Conservation (phyloP, 2,329 filamentous ascomycete species). For the Aspergillus niger region DNA sequence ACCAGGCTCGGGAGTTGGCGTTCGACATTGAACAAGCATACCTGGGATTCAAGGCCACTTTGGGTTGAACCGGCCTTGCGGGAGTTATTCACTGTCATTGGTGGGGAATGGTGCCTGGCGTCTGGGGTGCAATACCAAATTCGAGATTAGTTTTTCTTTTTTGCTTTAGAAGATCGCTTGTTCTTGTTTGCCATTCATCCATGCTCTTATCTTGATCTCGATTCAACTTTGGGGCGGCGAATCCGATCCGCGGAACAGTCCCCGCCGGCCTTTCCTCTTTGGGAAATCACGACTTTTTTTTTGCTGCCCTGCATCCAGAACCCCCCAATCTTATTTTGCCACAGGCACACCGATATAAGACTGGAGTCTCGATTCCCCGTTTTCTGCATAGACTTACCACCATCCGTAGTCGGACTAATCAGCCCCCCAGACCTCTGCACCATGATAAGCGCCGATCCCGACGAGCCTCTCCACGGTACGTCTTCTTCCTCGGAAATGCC, state of each 20-base stretch:
- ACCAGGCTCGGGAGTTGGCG: slow-evolving; percentile 84
- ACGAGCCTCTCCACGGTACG: slow-evolving; percentile 44
- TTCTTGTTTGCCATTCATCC: background rate
- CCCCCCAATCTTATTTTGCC: slow-evolving; percentile 20
- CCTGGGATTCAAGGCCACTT: slow-evolving; percentile 82
- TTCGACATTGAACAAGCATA: slow-evolving; percentile 95
- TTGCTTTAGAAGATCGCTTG: slow-evolving; percentile 1
- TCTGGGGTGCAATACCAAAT: slow-evolving; percentile 17
- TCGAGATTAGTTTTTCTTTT: background rate
- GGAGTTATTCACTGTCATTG: background rate
- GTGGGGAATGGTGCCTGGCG: slow-evolving; percentile 14
- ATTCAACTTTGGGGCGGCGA: slow-evolving; percentile 18
- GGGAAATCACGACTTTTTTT: slow-evolving; percentile 34
- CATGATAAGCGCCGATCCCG: slow-evolving; percentile 39
- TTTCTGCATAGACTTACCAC: slow-evolving; percentile 5
- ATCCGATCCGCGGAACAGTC: slow-evolving; percentile 30
- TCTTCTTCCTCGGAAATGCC: slow-evolving; percentile 14
- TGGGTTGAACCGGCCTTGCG: slow-evolving; percentile 51
- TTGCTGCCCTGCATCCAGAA: slow-evolving; percentile 24
- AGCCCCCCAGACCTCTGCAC: slow-evolving; percentile 9
- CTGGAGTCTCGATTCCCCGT: background rate
- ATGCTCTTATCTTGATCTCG: slow-evolving; percentile 4
- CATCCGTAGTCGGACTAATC: slow-evolving; percentile 3
- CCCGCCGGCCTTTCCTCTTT: slow-evolving; percentile 35
- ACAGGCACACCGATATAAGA: slow-evolving; percentile 18